Evolutionary conservation across 257 asterid genomes (phyloP), one percentile per base, ranked within the genome.

Genomic region (Cinchona pubescens): DNA sequence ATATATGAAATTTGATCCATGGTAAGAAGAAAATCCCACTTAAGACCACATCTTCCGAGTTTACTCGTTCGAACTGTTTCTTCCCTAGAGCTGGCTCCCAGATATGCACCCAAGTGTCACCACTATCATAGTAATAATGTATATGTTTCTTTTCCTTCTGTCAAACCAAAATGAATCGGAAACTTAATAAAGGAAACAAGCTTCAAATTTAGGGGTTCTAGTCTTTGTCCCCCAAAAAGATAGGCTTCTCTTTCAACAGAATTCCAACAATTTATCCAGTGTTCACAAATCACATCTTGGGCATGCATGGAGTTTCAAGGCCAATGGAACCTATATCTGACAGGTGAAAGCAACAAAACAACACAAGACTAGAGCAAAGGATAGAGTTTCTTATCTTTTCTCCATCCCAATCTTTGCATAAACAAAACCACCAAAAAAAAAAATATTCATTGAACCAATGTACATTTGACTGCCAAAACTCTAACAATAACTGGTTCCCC

Each of bases 401-500:
- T 45, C 21, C 71, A 43, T 69, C 18, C 35, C 75, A 60, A 75
- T 72, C 71, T 74, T 69, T 30, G 58, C 25, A 58, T 43, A 29
- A 55, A 62, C 32, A 60, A 59, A 73, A 43, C 59, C 76, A 60
- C 64, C 59, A 68, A 78, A 21, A 21, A 37, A 18, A 45, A n/a
- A 74, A 66, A 65, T 58, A 74, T 73, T 71, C 80, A 60, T 64
- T 71, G 79, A 79, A 76, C 53, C 60, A 84, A 84, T 86, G 81
- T 86, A 85, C 87, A 88, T 51, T 86, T 85, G 66, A 80, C 56
- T 79, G 58, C 76, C 65, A 80, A 72, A 84, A 63, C 85, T 82
- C 25, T 23, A n/a, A n/a, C 11, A 42, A 30, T 43, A 58, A 68
- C 73, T 73, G 10, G 56, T 56, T 58, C 30, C 84, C 85, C 79